These are phyloP conservation scores for Poa pratensis DNA, from an alignment of 176 grass and related monocot species.

Conservation along the genomic window DNA sequence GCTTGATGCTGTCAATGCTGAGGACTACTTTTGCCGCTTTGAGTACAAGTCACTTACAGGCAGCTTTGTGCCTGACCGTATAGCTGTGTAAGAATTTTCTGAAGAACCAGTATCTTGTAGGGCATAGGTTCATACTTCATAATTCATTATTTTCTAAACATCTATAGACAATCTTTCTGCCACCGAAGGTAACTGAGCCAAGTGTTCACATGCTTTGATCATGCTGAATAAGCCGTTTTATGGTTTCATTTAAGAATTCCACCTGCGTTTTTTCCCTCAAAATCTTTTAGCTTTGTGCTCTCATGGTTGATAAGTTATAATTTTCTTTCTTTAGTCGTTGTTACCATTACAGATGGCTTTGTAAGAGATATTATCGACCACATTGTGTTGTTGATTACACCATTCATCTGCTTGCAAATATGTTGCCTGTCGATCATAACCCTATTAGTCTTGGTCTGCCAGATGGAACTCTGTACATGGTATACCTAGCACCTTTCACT, in stretches of 20 bases:
- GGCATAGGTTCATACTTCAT: background rate
- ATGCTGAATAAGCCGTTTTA: background rate
- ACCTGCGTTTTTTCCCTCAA: background rate
- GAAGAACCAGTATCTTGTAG: background rate
- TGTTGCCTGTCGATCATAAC: background rate
- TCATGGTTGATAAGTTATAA: background rate
- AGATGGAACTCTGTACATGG: slow-evolving; percentile 10
- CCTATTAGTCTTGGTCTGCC: background rate
- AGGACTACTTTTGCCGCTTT: slow-evolving; percentile 89
- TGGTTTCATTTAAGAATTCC: background rate
- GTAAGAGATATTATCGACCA: background rate
- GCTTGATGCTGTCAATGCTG: slow-evolving; percentile 68
- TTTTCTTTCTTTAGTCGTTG: background rate
- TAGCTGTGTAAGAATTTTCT: slow-evolving; percentile 76
- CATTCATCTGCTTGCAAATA: slow-evolving; percentile 13
- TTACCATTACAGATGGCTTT: background rate
- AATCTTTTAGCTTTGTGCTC: background rate
- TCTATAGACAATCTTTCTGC: background rate
- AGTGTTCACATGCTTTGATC: background rate
- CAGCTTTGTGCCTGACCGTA: slow-evolving; percentile 74
- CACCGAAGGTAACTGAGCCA: background rate
- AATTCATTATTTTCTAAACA: slow-evolving; percentile 2
- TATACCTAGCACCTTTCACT: slow-evolving; percentile 6
- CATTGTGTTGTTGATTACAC: background rate
- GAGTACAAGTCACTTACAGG: slow-evolving; percentile 82